These are phyloP conservation scores for Trapa bicornis DNA, from an alignment of 345 rosid species.

Conservation along the genomic window DNA sequence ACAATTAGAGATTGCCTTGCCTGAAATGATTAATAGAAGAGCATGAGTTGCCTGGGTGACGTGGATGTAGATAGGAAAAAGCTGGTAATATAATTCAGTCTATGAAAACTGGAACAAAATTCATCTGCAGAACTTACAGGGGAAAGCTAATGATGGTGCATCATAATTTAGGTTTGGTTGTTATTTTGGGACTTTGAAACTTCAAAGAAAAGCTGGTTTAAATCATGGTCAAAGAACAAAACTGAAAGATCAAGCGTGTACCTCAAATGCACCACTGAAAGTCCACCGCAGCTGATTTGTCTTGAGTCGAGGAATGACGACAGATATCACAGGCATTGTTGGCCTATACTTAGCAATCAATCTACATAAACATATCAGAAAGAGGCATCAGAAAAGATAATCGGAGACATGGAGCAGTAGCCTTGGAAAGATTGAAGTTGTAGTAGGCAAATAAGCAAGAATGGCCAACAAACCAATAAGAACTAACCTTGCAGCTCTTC, in stretches of 20 bases:
- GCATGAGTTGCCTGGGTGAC: not conserved
- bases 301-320: constrained; percentile 64
- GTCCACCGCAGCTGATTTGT: constrained; percentile 63
- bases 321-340: constrained; percentile 68
- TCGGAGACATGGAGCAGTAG: not conserved
- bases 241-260: constrained; percentile 7
- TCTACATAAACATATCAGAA: constrained; percentile 19
- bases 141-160: not conserved
- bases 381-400: not conserved
- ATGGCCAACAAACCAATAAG: not conserved
- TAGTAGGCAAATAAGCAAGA: not conserved
- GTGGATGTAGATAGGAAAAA: too few species aligned
- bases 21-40: constrained; percentile 17
- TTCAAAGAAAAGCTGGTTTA: not conserved
- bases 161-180: not conserved
- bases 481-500: constrained; percentile 64
- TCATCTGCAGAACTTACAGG: not conserved
- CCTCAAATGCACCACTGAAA: constrained; percentile 66
- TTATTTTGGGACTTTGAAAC: too few species aligned
- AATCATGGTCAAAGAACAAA: not conserved
- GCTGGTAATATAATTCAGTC: too few species aligned
- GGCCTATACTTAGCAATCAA: constrained; percentile 76
- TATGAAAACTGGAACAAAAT: too few species aligned
- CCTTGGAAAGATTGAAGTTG: not conserved
- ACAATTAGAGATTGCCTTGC: constrained; percentile 60